These are phyloP conservation scores for Lactarius deliciosus DNA, from an alignment of 768 basidiomycete genomes.

Conservation along the genomic window DNA sequence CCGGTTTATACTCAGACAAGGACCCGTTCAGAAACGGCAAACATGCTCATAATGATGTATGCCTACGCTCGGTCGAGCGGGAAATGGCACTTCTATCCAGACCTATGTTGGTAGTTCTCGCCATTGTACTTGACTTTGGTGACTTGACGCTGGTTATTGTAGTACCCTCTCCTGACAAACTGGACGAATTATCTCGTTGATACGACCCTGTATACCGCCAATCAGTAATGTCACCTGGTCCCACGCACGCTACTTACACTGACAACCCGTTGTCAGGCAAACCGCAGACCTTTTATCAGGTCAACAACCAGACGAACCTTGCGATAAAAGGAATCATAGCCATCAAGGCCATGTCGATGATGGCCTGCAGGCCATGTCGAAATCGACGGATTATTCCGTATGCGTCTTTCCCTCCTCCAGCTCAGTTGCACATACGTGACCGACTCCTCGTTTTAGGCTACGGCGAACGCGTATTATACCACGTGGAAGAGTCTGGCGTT, in stretches of 20 bases:
- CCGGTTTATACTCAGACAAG: neutral
- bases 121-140: neutral
- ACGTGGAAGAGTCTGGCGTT: slow-evolving; percentile 22
- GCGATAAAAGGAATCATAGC: slow-evolving; percentile 29
- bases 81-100: neutral
- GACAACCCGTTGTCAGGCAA: slow-evolving; percentile 3
- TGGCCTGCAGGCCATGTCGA: neutral
- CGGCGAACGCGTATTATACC: slow-evolving; percentile 1
- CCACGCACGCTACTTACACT: neutral
- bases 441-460: slow-evolving; percentile 5
- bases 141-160: neutral
- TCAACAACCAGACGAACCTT: slow-evolving; percentile 24
- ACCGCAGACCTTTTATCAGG: slow-evolving; percentile 1
- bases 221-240: slow-evolving; percentile 11
- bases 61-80: slow-evolving; percentile 16
- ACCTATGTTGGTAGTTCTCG: slow-evolving; percentile 3
- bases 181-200: slow-evolving; percentile 23
- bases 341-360: slow-evolving; percentile 25
- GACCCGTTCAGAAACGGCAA: slow-evolving; percentile 20
- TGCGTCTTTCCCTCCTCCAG: neutral
- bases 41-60: slow-evolving; percentile 29
- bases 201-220: slow-evolving; percentile 7
- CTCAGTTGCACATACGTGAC: neutral
- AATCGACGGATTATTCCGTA: slow-evolving; percentile 8
- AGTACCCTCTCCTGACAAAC: slow-evolving; percentile 16